Evolutionary conservation across 345 rosid genomes (phyloP).

Genomic region (Capsella bursapastoris): DNA sequence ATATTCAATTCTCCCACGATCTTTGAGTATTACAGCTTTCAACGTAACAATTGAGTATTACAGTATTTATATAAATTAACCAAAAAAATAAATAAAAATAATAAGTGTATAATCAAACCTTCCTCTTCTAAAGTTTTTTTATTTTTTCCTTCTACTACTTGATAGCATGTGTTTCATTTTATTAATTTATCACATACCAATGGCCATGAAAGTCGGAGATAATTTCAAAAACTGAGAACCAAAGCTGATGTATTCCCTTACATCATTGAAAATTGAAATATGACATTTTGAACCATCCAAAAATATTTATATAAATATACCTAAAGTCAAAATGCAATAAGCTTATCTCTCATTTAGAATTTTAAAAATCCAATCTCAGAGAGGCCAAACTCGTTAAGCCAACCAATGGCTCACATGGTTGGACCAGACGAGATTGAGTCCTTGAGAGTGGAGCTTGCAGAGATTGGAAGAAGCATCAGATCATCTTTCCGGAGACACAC

Average conservation of each 20-base stretch:
- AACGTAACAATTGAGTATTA: not conserved
- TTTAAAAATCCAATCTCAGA: slow-evolving; percentile 17
- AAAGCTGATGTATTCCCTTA: slow-evolving; percentile 44
- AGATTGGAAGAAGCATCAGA: slow-evolving; percentile 71
- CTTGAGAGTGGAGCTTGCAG: slow-evolving; percentile 59
- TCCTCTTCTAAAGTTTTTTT: not conserved
- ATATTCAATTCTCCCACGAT: slow-evolving; percentile 22
- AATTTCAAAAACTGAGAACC: slow-evolving; percentile 20
- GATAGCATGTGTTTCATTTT: slow-evolving; percentile 25
- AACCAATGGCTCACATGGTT: slow-evolving; percentile 57
- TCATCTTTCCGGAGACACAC: slow-evolving; percentile 59
- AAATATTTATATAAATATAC: not conserved
- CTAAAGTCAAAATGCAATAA: slow-evolving; percentile 16
- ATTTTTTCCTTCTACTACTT: not conserved
- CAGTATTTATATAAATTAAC: not conserved
- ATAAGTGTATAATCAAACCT: not conserved
- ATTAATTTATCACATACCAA: not conserved
- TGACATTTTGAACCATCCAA: slow-evolving; percentile 10
- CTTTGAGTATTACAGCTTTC: slow-evolving; percentile 10
- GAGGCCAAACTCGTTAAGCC: slow-evolving; percentile 31
- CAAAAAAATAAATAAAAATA: too few species aligned
- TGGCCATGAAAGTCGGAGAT: slow-evolving; percentile 6
- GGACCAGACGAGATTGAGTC: slow-evolving; percentile 73
- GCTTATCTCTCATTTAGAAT: slow-evolving; percentile 23
- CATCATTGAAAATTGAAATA: slow-evolving; percentile 32